Conservation (phyloP, 768 basidiomycete genomes). For the Agrocybe praecox region DNA sequence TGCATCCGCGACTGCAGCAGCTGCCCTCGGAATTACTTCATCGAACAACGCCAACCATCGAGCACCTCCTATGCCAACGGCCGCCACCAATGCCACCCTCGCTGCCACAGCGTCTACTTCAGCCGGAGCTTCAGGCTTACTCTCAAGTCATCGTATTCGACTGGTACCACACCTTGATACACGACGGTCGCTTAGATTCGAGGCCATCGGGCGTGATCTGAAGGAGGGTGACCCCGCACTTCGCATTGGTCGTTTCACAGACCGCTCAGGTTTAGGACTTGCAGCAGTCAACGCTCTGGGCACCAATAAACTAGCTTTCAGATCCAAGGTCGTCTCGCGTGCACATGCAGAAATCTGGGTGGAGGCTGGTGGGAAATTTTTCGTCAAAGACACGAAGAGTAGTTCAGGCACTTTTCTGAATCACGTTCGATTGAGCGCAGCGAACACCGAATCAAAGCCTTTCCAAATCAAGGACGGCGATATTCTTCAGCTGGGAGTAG, state of each 20-base stretch:
- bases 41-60: conserved; percentile 12
- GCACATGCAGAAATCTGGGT: conserved; percentile 96
- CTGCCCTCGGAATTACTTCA: conserved; percentile 21
- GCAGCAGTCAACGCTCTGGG: conserved; percentile 68
- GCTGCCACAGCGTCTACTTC: conserved; percentile 7
- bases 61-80: conserved; percentile 6
- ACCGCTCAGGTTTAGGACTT: conserved; percentile 70
- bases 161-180: conserved; percentile 96
- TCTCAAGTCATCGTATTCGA: conserved; percentile 69
- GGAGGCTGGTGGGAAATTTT: conserved; percentile 70
- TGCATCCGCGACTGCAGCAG: conserved; percentile 26
- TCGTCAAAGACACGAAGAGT: conserved; percentile 87
- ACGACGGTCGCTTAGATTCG: conserved; percentile 86
- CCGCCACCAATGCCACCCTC: conserved; percentile 1
- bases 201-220: conserved; percentile 88
- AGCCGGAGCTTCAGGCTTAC: conserved; percentile 11
- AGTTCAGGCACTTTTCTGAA: conserved; percentile 95
- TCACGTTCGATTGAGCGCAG: conserved; percentile 85
- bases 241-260: conserved; percentile 94
- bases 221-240: conserved; percentile 67
- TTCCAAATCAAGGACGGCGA: conserved; percentile 90
- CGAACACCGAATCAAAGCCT: conserved; percentile 78
- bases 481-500: conserved; percentile 92
- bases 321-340: conserved; percentile 92
- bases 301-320: conserved; percentile 90